phyloP scores from a whole-genome alignment of 2,329 filamentous ascomycete species.

The Hypomyces rosellus region DNA sequence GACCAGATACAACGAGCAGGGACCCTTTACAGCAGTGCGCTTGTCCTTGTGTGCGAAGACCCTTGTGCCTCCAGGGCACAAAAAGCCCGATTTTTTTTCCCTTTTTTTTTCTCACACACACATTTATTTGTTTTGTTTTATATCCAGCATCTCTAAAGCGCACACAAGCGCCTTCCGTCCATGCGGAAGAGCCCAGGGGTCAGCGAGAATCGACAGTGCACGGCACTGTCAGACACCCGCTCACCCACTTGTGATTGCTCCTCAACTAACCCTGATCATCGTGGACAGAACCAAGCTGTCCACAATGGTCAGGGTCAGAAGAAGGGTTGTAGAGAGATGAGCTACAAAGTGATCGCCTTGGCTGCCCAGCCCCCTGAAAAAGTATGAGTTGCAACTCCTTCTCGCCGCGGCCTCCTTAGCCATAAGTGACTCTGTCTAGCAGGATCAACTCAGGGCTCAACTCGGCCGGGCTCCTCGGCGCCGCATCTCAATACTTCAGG shows the following conservation, averaged over 20 bases:
- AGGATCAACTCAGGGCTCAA: not conserved
- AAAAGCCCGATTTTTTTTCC: conserved; percentile 13
- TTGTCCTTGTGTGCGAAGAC: conserved; percentile 28
- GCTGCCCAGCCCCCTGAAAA: not conserved
- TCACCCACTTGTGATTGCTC: conserved; percentile 15
- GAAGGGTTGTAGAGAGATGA: conserved; percentile 19
- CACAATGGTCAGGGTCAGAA: not conserved
- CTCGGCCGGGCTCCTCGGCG: conserved; percentile 1
- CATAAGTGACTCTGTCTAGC: not conserved
- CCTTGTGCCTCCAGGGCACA: conserved; percentile 25
- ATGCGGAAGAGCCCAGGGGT: conserved; percentile 14
- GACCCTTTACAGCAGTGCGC: conserved; percentile 29
- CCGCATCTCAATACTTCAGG: not conserved
- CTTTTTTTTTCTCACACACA: conserved; percentile 17
- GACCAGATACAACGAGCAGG: conserved; percentile 34
- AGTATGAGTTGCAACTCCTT: not conserved
- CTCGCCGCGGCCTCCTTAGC: not conserved
- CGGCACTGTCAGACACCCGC: conserved; percentile 10
- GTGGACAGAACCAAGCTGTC: conserved; percentile 5
- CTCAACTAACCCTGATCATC: conserved; percentile 13
- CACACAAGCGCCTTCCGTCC: conserved; percentile 16
- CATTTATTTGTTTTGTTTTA: conserved; percentile 12
- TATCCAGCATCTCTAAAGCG: conserved; percentile 29
- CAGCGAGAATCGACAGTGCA: conserved; percentile 17
- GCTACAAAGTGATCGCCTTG: conserved; percentile 14